Conservation (phyloP, 2,329 filamentous ascomycete genomes). For the Colletotrichum echinochloae region DNA sequence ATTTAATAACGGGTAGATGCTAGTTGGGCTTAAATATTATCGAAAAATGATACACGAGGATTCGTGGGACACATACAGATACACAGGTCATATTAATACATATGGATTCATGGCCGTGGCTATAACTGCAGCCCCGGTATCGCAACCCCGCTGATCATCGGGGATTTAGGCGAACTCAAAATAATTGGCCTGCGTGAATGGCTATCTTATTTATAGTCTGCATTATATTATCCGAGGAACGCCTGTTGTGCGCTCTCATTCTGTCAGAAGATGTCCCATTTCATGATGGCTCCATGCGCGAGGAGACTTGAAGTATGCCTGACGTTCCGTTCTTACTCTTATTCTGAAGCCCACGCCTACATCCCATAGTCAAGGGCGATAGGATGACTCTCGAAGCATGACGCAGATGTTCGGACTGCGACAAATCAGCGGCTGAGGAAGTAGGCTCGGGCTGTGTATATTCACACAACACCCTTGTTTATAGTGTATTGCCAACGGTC, state of each 20-base stretch:
- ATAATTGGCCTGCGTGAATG: not conserved
- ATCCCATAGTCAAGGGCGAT: not conserved
- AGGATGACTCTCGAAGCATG: not conserved
- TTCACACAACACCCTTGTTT: not conserved
- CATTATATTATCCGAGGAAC: not conserved
- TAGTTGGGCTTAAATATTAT: not conserved
- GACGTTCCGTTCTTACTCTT: not conserved
- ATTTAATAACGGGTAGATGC: not conserved
- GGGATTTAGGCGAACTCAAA: not conserved
- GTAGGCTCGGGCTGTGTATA: not conserved
- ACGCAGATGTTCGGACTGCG: not conserved
- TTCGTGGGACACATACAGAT: not conserved
- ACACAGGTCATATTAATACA: too few species aligned
- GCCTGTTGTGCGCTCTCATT: not conserved
- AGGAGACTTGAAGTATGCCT: not conserved
- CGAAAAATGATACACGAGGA: not conserved
- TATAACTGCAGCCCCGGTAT: not conserved
- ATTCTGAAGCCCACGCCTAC: too few species aligned
- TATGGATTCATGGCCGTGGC: not conserved
- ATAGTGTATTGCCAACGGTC: not conserved
- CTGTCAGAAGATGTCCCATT: not conserved
- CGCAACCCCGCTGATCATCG: not conserved
- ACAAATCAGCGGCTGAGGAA: not conserved
- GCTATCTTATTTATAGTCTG: not conserved
- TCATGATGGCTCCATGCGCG: not conserved